These are phyloP conservation scores for Nicotiana tabacum DNA, from an alignment of 257 asterid species.

Conservation along the genomic window DNA sequence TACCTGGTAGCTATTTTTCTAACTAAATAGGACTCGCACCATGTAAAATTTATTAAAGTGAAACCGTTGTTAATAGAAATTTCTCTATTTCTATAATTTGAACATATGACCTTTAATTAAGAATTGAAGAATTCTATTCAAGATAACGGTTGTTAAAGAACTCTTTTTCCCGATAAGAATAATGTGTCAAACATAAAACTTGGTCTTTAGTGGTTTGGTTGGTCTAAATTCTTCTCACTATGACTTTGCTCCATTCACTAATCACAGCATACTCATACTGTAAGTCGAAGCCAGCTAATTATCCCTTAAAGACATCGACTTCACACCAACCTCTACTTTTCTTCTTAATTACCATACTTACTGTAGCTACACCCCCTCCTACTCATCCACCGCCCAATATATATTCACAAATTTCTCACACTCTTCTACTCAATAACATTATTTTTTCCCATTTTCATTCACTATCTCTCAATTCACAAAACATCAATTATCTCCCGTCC, in stretches of 20 bases:
- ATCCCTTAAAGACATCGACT: constrained; percentile 30
- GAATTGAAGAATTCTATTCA: too few relatives aligned
- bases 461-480: neutral
- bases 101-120: too few relatives aligned
- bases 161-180: too few relatives aligned
- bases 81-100: too few relatives aligned
- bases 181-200: too few relatives aligned
- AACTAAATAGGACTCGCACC: too few relatives aligned
- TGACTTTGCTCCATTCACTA: neutral
- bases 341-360: neutral
- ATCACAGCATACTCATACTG: neutral
- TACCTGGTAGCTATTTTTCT: too few relatives aligned
- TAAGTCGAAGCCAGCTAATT: constrained; percentile 37
- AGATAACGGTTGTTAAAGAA: too few relatives aligned
- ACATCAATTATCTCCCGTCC: neutral
- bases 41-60: too few relatives aligned
- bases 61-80: too few relatives aligned
- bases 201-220: too few relatives aligned
- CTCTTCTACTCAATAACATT: neutral
- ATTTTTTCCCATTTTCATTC: neutral
- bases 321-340: constrained; percentile 27
- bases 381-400: constrained; percentile 1
- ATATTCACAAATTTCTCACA: neutral
- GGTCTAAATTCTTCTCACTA: neutral
- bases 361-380: neutral